These are phyloP conservation scores for Singerocomus rubriflavus DNA, from an alignment of 1,284 basidiomycete genomes.

Conservation along the genomic window DNA sequence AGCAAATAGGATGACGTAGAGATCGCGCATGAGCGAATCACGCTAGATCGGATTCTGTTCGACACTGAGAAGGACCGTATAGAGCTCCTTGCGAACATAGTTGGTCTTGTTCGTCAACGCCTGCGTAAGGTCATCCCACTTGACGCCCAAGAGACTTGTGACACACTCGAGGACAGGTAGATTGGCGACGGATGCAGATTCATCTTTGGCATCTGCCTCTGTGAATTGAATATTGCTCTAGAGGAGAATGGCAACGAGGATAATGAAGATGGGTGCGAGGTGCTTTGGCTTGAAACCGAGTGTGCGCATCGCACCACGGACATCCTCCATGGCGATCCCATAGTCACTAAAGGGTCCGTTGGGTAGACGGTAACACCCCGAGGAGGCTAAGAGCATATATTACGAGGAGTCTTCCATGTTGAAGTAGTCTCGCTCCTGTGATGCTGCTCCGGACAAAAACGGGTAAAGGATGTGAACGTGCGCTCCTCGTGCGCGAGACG, in stretches of 20 bases:
- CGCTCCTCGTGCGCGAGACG: conserved; percentile 83
- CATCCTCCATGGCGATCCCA: conserved; percentile 77
- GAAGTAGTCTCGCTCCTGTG: conserved; percentile 74
- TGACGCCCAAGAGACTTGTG: conserved; percentile 71
- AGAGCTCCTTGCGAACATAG: conserved; percentile 85
- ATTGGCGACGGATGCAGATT: conserved; percentile 68
- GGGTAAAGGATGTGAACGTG: conserved; percentile 95
- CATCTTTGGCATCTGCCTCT: conserved; percentile 68
- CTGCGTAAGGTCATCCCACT: conserved; percentile 72
- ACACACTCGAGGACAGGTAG: conserved; percentile 65
- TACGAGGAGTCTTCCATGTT: conserved; percentile 83
- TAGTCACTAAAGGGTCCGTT: conserved; percentile 86
- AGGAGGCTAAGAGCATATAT: conserved; percentile 79
- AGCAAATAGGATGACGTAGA: conserved; percentile 89
- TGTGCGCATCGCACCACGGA: conserved; percentile 75
- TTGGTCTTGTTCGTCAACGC: conserved; percentile 82
- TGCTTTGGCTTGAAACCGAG: conserved; percentile 91
- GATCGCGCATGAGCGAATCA: conserved; percentile 75
- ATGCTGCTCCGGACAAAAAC: conserved; percentile 79
- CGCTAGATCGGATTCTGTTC: conserved; percentile 73
- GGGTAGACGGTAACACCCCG: conserved; percentile 82
- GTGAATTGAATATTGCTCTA: too few species aligned
- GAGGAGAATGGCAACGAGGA: too few species aligned
- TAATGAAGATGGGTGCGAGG: conserved; percentile 78
- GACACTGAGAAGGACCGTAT: conserved; percentile 74